Evolutionary conservation across 1,284 basidiomycete genomes (phyloP), one percentile per base, ranked within the genome.

Genomic region (Inonotus obliquus): DNA sequence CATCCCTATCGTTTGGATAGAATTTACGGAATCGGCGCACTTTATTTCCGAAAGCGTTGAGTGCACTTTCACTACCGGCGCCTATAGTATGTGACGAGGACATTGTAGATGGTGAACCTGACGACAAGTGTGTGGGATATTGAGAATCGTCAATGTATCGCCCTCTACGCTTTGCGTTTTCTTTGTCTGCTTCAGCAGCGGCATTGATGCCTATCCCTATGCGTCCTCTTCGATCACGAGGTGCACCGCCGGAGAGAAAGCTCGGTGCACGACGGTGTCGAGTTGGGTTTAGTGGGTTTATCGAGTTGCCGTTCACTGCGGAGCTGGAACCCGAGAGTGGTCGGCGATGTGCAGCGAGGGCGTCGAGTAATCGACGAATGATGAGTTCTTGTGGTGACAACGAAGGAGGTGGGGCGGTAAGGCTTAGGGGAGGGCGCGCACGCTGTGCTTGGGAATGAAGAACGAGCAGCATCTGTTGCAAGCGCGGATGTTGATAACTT

Each of bases 391-490:
- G 51, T 19, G 60, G 51, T 14, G 61, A 47, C 19, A 81, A 81
- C 0, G 79, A 73, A 21, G 82, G 69, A 2, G 65, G 23, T 7
- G 68, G 76, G 27, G 80, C 74, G 27, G 82, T 81, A 44, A 87
- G 75, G 0, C 83, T 83, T 63, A 84, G 77, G 0, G 80, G 74
- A 4, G 78, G 74, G 2, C 79, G 77, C 4, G 79, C 77, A 41
- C 78, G 77, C n/a, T 82, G 78, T 47, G 74, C 73, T 67, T 86
- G 84, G 0, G 90, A 89, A 25, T 84, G 81, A 1, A 92, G 79
- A 2, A 92, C 89, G 25, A 92, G 84, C 10, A 92, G 78, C 89
- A 92, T 92, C 71, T 92, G 89, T 66, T 90, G 88, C 19, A 92
- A 69, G 21, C 89, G 80, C 19, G 87, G 85, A 63, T 84, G 81